phyloP scores from a whole-genome alignment of 2,329 filamentous ascomycete species.

The Hypoxylon sp. region DNA sequence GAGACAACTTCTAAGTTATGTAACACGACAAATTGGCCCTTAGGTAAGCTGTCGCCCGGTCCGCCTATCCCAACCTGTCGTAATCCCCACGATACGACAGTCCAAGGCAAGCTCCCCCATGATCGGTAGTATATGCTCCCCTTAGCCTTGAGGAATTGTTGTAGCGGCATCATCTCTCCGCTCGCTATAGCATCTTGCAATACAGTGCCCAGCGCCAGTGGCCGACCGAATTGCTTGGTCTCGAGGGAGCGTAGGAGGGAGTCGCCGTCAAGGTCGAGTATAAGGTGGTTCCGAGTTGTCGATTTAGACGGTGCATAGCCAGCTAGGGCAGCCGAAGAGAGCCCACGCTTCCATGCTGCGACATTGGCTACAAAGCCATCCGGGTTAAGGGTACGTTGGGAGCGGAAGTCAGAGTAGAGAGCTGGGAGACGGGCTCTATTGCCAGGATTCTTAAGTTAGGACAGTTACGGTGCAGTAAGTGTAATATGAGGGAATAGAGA shows the following conservation, averaged over 20 bases:
- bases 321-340: slow-evolving; percentile 76
- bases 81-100: slow-evolving; percentile 81
- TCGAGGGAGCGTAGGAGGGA: slow-evolving; percentile 80
- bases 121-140: slow-evolving; percentile 80
- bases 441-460: slow-evolving; percentile 15
- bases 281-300: slow-evolving; percentile 63
- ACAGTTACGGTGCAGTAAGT: neutral
- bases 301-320: slow-evolving; percentile 66
- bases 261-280: slow-evolving; percentile 68
- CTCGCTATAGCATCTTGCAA: slow-evolving; percentile 80
- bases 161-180: slow-evolving; percentile 78
- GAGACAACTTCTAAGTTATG: slow-evolving; percentile 73
- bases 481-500: neutral
- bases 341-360: slow-evolving; percentile 81
- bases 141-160: slow-evolving; percentile 75
- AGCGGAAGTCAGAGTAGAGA: slow-evolving; percentile 88
- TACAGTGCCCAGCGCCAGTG: slow-evolving; percentile 84
- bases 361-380: slow-evolving; percentile 89
- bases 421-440: slow-evolving; percentile 82
- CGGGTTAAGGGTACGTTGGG: slow-evolving; percentile 82
- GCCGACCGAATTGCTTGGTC: slow-evolving; percentile 83
- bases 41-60: slow-evolving; percentile 67
- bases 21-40: slow-evolving; percentile 76
- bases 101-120: slow-evolving; percentile 79
- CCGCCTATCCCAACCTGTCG: slow-evolving; percentile 75